These are phyloP conservation scores for button mushroom (Agaricus bisporus) DNA, from an alignment of 768 basidiomycete species.

Conservation along the genomic window DNA sequence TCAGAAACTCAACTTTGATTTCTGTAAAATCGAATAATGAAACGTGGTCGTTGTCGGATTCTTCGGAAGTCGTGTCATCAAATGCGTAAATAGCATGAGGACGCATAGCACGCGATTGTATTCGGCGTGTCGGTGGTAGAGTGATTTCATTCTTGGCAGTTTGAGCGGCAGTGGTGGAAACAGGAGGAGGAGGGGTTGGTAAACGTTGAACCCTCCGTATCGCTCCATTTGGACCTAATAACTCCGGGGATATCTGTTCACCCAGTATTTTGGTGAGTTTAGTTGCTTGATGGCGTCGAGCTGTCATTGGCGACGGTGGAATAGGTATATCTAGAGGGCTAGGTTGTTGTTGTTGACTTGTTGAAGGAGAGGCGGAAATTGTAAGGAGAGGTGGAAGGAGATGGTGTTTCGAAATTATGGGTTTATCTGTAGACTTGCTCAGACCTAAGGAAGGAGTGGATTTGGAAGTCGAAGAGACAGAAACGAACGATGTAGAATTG, in stretches of 20 bases:
- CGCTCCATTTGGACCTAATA: not conserved
- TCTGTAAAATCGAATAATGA: not conserved
- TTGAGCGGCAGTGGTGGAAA: not conserved
- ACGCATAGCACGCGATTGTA: not conserved
- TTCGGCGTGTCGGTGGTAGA: not conserved
- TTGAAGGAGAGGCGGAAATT: not conserved
- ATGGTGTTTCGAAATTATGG: not conserved
- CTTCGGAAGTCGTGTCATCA: not conserved
- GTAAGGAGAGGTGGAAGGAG: not conserved
- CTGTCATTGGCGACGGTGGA: slow-evolving; percentile 17
- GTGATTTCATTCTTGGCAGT: not conserved
- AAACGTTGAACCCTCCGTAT: too few relatives aligned
- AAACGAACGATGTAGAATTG: not conserved
- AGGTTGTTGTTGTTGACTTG: not conserved
- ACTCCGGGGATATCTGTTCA: slow-evolving; percentile 11
- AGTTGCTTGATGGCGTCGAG: slow-evolving; percentile 14
- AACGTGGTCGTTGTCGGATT: not conserved
- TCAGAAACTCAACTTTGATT: not conserved
- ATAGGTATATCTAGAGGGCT: slow-evolving; percentile 12
- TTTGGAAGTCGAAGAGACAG: not conserved
- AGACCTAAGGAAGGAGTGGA: not conserved
- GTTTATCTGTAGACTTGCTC: not conserved
- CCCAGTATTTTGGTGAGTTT: slow-evolving; percentile 23
- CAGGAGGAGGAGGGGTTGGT: not conserved
- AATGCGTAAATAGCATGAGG: slow-evolving; percentile 1